Evolutionary conservation across 169 alveolate genomes (phyloP).

Genomic region (Eimeria tenella): DNA sequence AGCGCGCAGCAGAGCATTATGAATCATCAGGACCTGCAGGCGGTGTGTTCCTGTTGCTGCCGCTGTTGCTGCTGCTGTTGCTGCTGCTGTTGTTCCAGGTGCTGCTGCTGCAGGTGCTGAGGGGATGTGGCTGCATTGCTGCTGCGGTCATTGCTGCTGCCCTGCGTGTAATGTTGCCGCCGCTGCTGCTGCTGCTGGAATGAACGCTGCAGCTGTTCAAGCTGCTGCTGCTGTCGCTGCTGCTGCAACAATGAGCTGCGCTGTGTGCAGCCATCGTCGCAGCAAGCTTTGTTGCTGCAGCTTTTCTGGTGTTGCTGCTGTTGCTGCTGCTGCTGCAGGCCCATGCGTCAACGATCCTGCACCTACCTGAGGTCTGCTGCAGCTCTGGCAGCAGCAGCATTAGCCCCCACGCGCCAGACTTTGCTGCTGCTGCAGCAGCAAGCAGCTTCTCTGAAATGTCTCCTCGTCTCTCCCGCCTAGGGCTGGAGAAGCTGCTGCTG

Average conservation of each 20-base stretch:
- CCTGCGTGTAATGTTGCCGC: no score
- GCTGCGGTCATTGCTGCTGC: background rate
- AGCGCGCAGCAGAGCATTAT: slow-evolving; percentile 42
- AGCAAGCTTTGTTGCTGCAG: background rate
- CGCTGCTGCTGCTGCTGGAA: background rate
- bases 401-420: slow-evolving; percentile 55
- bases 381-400: slow-evolving; percentile 69
- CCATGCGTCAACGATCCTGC: slow-evolving; percentile 11
- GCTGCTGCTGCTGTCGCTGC: background rate
- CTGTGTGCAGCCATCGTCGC: no score
- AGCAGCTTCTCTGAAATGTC: slow-evolving; percentile 53
- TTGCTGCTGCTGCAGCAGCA: slow-evolving; percentile 67
- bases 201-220: no score
- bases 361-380: slow-evolving; percentile 48
- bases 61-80: background rate
- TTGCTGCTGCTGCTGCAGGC: slow-evolving; percentile 61
- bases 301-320: background rate
- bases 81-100: background rate
- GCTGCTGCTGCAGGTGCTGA: background rate
- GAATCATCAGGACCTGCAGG: slow-evolving; percentile 36
- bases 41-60: slow-evolving; percentile 41
- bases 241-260: background rate
- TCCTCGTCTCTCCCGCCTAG: slow-evolving; percentile 43
- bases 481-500: slow-evolving; percentile 38
- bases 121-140: background rate